Base-by-base conservation (phyloP, 2,329 filamentous ascomycete species). In the Aureobasidium leucospermi region DNA sequence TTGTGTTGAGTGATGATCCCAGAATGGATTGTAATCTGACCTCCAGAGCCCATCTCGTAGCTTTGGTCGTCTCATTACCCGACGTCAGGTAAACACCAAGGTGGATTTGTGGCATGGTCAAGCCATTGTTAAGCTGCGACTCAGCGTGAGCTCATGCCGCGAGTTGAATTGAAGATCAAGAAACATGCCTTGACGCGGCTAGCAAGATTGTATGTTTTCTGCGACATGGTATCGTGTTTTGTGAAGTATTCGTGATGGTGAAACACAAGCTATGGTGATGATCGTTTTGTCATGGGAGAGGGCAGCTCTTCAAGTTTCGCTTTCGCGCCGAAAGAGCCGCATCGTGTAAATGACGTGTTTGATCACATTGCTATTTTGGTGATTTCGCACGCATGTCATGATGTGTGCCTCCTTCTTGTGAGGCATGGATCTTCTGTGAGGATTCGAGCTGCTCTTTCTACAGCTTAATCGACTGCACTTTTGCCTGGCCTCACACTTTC, bases 51-150 rank as follows among this genome's bases (percentile, higher is more conserved):
- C 75, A 81, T 47, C 74, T 74, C 16, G 89, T 84, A 1, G 86
- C 78, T 29, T 76, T 70, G 9, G 74, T 76, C 16, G 83, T 85
- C 67, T 89, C 85, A 29, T 70, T 70, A 1, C 85, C 83, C 3
- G 80, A 82, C 71, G 87, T 88, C 74, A 87, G 78, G 73, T 90
- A 91, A 10, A 90, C 82, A 4, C 88, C 88, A 1, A 90, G 80
- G 64, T 90, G 87, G 65, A 90, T 84, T 66, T 81, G 82, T 13
- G 88, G 88, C 73, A 90, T 89, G 13, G 77, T 76, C 59, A 81
- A 74, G 68, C 85, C 84, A 76, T 88, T 88, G 66, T 82, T 73
- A 59, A 88, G 80, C 78, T 85, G 63, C 48, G 16, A 11, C 45
- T 47, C 39, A 47, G 61, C 36, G 28, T 57, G 23, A 72, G 69